phyloP scores from a whole-genome alignment of 164 flowering plant genomes.

The Chimonanthus praecox region DNA sequence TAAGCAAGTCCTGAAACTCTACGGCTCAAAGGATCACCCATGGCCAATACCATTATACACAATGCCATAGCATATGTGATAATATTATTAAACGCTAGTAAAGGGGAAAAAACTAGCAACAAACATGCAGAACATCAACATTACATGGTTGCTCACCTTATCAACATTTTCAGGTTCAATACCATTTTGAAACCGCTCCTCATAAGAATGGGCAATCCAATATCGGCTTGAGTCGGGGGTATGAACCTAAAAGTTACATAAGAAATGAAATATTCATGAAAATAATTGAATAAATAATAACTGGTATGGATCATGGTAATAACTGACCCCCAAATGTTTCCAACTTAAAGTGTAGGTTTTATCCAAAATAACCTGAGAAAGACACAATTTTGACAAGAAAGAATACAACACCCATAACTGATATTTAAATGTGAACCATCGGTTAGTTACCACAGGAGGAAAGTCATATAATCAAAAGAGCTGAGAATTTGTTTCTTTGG shows the following conservation, averaged over 20 bases:
- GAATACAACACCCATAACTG: too few relatives aligned
- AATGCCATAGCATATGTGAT: too few relatives aligned
- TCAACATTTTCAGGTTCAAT: constrained; percentile 98
- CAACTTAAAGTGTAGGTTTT: too few relatives aligned
- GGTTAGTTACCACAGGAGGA: background rate
- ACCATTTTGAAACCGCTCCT: constrained; percentile 55
- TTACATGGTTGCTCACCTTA: constrained; percentile 42
- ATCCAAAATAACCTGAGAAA: too few relatives aligned
- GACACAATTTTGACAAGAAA: too few relatives aligned
- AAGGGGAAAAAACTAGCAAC: too few relatives aligned
- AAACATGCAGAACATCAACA: background rate
- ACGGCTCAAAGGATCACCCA: too few relatives aligned
- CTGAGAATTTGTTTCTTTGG: background rate
- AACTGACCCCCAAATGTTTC: background rate
- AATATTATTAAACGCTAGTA: too few relatives aligned
- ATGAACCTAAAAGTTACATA: constrained; percentile 55
- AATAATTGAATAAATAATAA: background rate
- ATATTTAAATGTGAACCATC: too few relatives aligned
- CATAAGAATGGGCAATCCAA: constrained; percentile 84
- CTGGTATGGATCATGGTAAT: background rate
- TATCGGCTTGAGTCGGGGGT: constrained; percentile 99
- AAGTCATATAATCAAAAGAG: background rate
- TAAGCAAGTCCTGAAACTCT: too few relatives aligned
- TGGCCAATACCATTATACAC: too few relatives aligned
- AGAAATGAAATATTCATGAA: background rate